Percentiles rank a stretch among this genome's conserved stretches.
Conservation (phyloP, 306 rosid species). For the Pyrus pyrifolia region DNA sequence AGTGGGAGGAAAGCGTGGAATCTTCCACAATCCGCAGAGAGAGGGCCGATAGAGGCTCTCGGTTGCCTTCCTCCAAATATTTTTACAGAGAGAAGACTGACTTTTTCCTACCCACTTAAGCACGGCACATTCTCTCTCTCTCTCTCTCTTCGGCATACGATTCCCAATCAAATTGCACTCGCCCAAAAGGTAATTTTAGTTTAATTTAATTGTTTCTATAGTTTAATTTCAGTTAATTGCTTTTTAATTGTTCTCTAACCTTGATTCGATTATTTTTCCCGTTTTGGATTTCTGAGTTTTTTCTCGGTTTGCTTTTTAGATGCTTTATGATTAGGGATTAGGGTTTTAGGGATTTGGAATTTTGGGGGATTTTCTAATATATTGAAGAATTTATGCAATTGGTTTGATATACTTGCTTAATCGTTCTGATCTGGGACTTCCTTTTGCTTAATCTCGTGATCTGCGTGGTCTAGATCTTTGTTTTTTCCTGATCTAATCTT, state of each 20-base stretch:
- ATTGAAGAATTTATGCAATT: neutral
- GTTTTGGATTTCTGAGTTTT: neutral
- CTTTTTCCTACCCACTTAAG: neutral
- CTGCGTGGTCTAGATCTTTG: neutral
- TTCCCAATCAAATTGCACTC: neutral
- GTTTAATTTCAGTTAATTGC: neutral
- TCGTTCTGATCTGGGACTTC: neutral
- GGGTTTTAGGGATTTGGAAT: neutral
- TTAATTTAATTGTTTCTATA: neutral
- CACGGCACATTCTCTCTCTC: neutral
- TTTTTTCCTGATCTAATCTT: neutral
- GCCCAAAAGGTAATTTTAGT: neutral
- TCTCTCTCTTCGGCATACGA: neutral
- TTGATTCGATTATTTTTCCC: neutral
- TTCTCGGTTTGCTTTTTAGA: neutral
- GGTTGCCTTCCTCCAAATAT: neutral
- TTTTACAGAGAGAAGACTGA: neutral
- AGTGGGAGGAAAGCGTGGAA: neutral
- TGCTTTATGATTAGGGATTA: too few relatives aligned
- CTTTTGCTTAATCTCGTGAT: neutral
- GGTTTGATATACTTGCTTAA: too few relatives aligned
- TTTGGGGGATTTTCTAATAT: neutral
- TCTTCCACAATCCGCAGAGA: neutral
- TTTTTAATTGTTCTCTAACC: too few relatives aligned
- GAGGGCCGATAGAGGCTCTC: neutral